Percentiles rank a stretch among this genome's conserved stretches.
Evolutionary conservation across 345 rosid genomes (phyloP).

Genomic region (Raphanus raphanistrum): DNA sequence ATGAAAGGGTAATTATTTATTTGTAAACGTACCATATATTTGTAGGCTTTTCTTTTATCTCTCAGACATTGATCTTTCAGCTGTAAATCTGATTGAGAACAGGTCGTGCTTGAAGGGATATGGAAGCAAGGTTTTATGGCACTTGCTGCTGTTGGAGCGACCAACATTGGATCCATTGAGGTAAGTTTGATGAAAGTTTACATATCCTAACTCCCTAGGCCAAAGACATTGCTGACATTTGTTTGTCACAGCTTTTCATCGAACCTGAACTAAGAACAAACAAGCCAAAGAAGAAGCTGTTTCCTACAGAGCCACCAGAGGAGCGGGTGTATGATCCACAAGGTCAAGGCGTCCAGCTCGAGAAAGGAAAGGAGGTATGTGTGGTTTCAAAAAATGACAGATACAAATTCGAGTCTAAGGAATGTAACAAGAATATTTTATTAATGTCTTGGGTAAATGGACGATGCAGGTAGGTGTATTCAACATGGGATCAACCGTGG

Average conservation of each 20-base stretch:
- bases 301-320: constrained; percentile 62
- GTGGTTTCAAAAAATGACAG: constrained; percentile 8
- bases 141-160: constrained; percentile 91
- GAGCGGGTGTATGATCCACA: constrained; percentile 71
- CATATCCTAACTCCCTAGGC: not conserved
- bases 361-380: constrained; percentile 87
- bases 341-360: constrained; percentile 66
- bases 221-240: not conserved
- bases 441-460: not conserved
- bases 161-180: constrained; percentile 94
- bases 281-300: constrained; percentile 62
- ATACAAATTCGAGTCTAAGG: not conserved
- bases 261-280: constrained; percentile 87
- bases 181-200: constrained; percentile 36
- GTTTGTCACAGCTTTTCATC: constrained; percentile 65
- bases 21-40: constrained; percentile 8
- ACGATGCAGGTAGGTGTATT: constrained; percentile 69
- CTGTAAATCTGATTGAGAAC: constrained; percentile 24
- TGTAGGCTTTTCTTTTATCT: not conserved
- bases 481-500: constrained; percentile 95
- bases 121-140: constrained; percentile 94
- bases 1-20: constrained; percentile 75
- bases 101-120: constrained; percentile 93
- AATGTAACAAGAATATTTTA: not conserved
- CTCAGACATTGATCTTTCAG: constrained; percentile 14